Base-by-base conservation (phyloP, 176 grass and related monocot genomes). In the Eremochloa ophiuroides region DNA sequence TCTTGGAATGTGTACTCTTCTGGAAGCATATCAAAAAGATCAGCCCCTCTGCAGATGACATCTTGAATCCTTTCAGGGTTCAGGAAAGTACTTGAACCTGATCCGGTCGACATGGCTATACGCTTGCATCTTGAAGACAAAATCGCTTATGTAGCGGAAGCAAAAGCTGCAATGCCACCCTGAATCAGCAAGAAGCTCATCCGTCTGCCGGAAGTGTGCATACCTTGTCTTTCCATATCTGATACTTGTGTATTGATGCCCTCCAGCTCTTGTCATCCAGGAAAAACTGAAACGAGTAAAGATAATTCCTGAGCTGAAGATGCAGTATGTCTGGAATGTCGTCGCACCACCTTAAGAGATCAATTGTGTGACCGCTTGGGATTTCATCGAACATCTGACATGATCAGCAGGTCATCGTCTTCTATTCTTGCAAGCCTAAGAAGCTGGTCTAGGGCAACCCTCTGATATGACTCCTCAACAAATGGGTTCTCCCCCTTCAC, bases 381-480 rank as follows among this genome's bases (percentile, higher is more conserved):
- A 99, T 99, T 84, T 99, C 97, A 85, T 99, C 95, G n/a, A 12
- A 93, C 97, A 83, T 99, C 97, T 3, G 97, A 99, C 97, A 99
- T 99, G 83, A 99, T 99, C 85, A 99, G 86, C 79, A 99, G 42
- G 80, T 99, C 93, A 80, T 96, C 93, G 70, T 99, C 80, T 62
- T 86, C 68, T 67, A 99, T 96, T 73, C 76, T 92, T 30, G 97
- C 91, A 78, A 87, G 80, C 79, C 73, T 90, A 41, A 95, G 82
- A 26, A 99, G 91, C 69, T 83, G 91, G 80, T 99, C 97, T 87
- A 99, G 67, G 10, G 93, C 91, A 78, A 99, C 97, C 60, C 97
- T 91, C 82, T 99, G 97, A 71, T 83, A 96, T 22, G 93, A 93
- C 74, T 99, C 97, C 82, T 99, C 97, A 27, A 99, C 91, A 77